Base-by-base conservation (phyloP, 768 basidiomycete genomes). In the Auricularia cornea region DNA sequence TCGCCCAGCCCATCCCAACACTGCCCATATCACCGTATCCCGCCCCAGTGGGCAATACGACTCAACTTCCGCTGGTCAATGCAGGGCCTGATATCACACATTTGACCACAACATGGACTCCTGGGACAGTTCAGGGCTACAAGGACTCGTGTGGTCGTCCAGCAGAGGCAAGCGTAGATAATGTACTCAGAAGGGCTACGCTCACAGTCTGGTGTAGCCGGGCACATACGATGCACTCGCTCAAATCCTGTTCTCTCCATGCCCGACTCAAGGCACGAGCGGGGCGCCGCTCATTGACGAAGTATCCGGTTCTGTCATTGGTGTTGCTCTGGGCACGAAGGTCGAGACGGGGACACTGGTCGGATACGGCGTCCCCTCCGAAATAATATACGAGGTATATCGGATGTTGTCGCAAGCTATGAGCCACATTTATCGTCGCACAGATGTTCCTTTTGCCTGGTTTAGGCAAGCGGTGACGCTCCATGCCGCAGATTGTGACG, bases 151-250 rank as follows among this genome's bases (percentile, higher is more conserved):
- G 80, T 8, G 87, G 86, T 12, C 72, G 81, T 30, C 82, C 84
- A 66, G 80, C 84, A 1, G 68, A 81, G 76, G 87, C 82, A 62
- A 48, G 62, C 35, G 35, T 38, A 14, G 31, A 65, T 20, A 31
- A 35, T 29, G 20, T 56, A 16, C n/a, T n/a, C n/a, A n/a, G n/a
- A n/a, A n/a, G n/a, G n/a, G n/a, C n/a, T n/a, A n/a, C n/a, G n/a
- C n/a, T n/a, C n/a, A n/a, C n/a, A n/a, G n/a, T 59, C 44, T 18
- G 44, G 11, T 40, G 29, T 67, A 86, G 84, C 83, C 85, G 3
- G 88, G 88, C 18, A 86, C 86, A n/a, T 84, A 88, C 69, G 86
- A 87, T 66, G 74, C 81, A 3, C 78, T 89, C 11, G 79, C 81
- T 1, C 81, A 85, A 66, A 70, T 89, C 66, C 69, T 83, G 54